Base-by-base conservation (phyloP, 73 alveolate genomes). In the Paramecium sonneborni region DNA sequence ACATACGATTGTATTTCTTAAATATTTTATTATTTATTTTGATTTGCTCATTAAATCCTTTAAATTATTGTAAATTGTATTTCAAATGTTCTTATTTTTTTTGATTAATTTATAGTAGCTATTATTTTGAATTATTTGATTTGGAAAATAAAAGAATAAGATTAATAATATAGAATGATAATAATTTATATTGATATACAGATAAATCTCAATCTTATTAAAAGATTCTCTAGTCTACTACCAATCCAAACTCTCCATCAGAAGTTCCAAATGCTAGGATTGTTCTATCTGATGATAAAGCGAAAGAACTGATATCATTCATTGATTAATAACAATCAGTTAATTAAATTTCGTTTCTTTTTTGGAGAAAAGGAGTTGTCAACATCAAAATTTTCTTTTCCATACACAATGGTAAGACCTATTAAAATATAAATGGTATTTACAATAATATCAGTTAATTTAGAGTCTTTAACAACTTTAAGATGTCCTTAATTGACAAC, bases 1-100 rank as follows among this genome's bases (percentile, higher is more conserved):
- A 88, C 96, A n/a, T 95, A 97, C 76, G n/a, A n/a, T n/a, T n/a
- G n/a, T 86, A 88, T 46, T 23, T 88, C 8, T 56, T 88, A n/a
- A 88, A 88, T 30, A n/a, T 91, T 0, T 32, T 88, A 20, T n/a
- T 88, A 28, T 84, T 91, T 3, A 69, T 68, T n/a, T n/a, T n/a
- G n/a, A n/a, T n/a, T n/a, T n/a, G n/a, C n/a, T n/a, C n/a, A n/a
- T n/a, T n/a, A n/a, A n/a, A n/a, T n/a, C n/a, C n/a, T n/a, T n/a
- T n/a, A n/a, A n/a, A n/a, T n/a, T n/a, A n/a, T n/a, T n/a, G n/a
- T n/a, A n/a, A n/a, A n/a, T n/a, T n/a, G n/a, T n/a, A n/a, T n/a
- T n/a, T n/a, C n/a, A n/a, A n/a, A n/a, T n/a, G n/a, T n/a, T n/a
- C n/a, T n/a, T n/a, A n/a, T n/a, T n/a, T n/a, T n/a, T n/a, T n/a